Conservation (phyloP, 23 red algal genomes). For the Pyropia yezoensis region DNA sequence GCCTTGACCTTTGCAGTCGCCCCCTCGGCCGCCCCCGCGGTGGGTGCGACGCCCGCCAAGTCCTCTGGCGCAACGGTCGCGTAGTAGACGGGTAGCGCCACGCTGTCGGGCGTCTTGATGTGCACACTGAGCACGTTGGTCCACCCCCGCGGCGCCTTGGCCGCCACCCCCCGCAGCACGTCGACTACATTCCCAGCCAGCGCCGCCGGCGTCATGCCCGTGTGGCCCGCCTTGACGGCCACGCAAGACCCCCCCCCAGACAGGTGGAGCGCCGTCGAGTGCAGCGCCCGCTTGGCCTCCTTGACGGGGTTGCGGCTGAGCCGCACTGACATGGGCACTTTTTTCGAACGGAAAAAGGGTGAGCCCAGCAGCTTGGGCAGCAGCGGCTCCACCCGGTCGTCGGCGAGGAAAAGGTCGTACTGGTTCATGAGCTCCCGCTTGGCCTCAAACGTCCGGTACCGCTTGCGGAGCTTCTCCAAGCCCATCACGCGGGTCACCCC, state of each 20-base stretch:
- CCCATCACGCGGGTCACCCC: conserved; percentile 71
- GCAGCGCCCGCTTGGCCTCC: conserved; percentile 17
- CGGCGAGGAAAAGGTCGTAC: conserved; percentile 81
- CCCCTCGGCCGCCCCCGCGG: too few relatives aligned
- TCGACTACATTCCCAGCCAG: conserved; percentile 36
- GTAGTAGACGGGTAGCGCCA: conserved; percentile 43
- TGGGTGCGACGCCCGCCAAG: too few relatives aligned
- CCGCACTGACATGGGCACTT: conserved; percentile 28
- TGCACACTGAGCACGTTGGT: conserved; percentile 36
- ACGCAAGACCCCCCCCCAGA: conserved; percentile 42
- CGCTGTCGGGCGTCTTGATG: conserved; percentile 31
- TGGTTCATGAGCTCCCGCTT: conserved; percentile 39
- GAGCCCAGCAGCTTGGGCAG: conserved; percentile 57
- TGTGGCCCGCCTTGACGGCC: conserved; percentile 15
- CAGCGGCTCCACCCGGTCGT: conserved; percentile 64
- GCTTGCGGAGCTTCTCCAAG: conserved; percentile 46
- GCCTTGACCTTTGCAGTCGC: too few relatives aligned
- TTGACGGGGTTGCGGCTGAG: conserved; percentile 23
- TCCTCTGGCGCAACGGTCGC: too few relatives aligned
- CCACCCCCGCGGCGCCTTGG: conserved; percentile 31
- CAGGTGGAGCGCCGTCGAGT: conserved; percentile 23
- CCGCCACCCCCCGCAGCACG: conserved; percentile 15
- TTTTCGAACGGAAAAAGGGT: conserved; percentile 46
- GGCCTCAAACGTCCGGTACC: conserved; percentile 64
- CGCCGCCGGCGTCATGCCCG: conserved; percentile 9